A percentile compares a stretch with the other conserved stretches of the same genome.
Evolutionary conservation across 2,329 filamentous ascomycete species (phyloP).

Genomic region (Colletotrichum neosansevieriae): DNA sequence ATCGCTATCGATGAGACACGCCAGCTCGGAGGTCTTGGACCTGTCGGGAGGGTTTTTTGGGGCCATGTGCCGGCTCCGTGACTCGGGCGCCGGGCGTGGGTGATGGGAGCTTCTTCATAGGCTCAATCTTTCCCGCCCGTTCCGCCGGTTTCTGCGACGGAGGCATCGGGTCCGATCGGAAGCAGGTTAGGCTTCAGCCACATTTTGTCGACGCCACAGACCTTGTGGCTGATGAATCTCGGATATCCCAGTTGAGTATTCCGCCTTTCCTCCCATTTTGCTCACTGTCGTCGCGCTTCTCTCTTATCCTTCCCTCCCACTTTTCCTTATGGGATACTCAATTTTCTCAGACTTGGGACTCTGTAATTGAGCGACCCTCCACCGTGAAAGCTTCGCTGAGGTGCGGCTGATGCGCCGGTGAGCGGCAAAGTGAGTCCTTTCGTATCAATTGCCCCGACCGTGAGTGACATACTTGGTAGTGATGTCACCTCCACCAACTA

Average conservation of each 20-base stretch:
- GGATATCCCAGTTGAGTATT: neutral
- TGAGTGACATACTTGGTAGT: too few relatives aligned
- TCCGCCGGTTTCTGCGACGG: neutral
- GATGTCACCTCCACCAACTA: too few relatives aligned
- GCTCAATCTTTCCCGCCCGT: constrained; percentile 3
- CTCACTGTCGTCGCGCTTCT: too few relatives aligned
- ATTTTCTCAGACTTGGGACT: too few relatives aligned
- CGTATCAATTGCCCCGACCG: too few relatives aligned
- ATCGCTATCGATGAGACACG: neutral
- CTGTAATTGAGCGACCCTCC: too few relatives aligned
- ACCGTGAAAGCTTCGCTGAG: too few relatives aligned
- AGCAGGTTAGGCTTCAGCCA: neutral
- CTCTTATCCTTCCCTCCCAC: too few relatives aligned
- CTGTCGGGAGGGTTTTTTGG: constrained; percentile 7
- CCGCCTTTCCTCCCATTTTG: too few relatives aligned
- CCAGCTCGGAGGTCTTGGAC: neutral
- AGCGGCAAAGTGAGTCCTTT: too few relatives aligned
- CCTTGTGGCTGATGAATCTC: neutral
- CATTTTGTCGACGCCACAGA: neutral
- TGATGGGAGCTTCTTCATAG: neutral
- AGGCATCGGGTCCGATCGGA: neutral
- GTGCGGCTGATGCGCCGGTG: too few relatives aligned
- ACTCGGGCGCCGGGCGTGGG: constrained; percentile 16
- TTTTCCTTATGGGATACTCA: too few relatives aligned
- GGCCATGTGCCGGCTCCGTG: constrained; percentile 22